Percentiles rank a stretch among this genome's conserved stretches.
Evolutionary conservation across 2,329 filamentous ascomycete species (phyloP).

Genomic region (Fusarium mundagurra): DNA sequence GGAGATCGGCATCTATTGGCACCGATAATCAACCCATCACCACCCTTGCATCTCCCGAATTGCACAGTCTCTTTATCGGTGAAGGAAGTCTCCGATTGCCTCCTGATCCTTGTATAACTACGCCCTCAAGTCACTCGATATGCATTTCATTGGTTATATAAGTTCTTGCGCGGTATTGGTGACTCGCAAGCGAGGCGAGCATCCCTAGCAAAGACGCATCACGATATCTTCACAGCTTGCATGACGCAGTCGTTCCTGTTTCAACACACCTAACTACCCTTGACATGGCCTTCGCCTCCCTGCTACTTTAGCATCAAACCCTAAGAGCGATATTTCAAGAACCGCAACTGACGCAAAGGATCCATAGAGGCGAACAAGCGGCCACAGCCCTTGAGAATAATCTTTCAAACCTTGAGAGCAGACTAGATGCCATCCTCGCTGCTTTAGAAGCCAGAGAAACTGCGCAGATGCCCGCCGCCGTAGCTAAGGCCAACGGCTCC

Average conservation of each 20-base stretch:
- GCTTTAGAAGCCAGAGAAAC: slow-evolving; percentile 52
- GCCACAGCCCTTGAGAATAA: slow-evolving; percentile 63
- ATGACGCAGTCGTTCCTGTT: background rate
- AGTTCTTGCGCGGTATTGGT: background rate
- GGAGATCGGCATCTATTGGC: slow-evolving; percentile 2
- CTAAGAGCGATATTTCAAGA: background rate
- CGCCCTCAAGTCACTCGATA: background rate
- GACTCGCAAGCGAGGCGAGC: background rate
- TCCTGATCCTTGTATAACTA: background rate
- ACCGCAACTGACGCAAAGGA: slow-evolving; percentile 28
- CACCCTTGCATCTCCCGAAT: background rate
- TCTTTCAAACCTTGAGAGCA: slow-evolving; percentile 62
- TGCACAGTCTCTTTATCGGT: background rate
- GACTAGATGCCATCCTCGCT: slow-evolving; percentile 64
- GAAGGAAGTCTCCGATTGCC: background rate
- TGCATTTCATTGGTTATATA: background rate
- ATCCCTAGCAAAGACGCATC: background rate
- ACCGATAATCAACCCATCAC: background rate
- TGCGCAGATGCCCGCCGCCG: background rate
- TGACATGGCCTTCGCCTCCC: background rate
- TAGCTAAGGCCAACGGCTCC: background rate
- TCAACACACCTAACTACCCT: background rate
- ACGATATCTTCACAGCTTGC: background rate
- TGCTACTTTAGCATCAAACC: background rate
- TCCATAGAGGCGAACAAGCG: slow-evolving; percentile 62